Evolutionary conservation across 2,329 filamentous ascomycete genomes (phyloP), one percentile per base, ranked within the genome.

Genomic region (Dothideomycetes sp.): DNA sequence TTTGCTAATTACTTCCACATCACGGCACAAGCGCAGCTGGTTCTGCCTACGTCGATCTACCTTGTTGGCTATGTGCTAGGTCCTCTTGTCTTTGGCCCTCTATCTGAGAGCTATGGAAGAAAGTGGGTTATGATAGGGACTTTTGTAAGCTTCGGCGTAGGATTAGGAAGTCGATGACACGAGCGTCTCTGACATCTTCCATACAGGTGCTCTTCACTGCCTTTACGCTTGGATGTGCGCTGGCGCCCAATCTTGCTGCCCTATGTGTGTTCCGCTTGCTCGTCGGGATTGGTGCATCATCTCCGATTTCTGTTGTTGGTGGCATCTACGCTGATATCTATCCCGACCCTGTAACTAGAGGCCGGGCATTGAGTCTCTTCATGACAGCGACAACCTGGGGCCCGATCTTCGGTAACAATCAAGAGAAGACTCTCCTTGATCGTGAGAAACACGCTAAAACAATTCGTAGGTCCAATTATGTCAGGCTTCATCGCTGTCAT

Each of bases 281-380:
- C 1, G 59, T 59, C 1, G 68, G 67, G 1, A 54, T 68, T 3
- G 62, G 60, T 11, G 65, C 64, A 1, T 64, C 60, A 18, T 65
- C 63, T 43, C 65, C 67, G 0, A 76, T 83, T 33, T 71, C 74
- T 17, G 70, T 83, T 6, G 73, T 79, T 0, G 51, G 74, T 58
- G 19, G 78, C 0, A 72, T 82, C 8, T 70, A 81, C 47, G 79
- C 81, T 11, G 81, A 84, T 57, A 67, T 82, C 5, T 84, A 76
- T 51, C 66, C 67, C 36, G 66, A 77, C 37, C 67, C 73, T 1
- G 59, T 68, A 19, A 64, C 66, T 1, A 63, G 78, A 33, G 78
- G 78, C 3, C 64, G 75, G 23, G 73, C 74, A 4, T 78, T 80
- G 65, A 70, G 76, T 45, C 59, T 73, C 28, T 82, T 79, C 60